Conservation (phyloP, 371 early-diverging fungal genomes). For the Mortierella sp. region DNA sequence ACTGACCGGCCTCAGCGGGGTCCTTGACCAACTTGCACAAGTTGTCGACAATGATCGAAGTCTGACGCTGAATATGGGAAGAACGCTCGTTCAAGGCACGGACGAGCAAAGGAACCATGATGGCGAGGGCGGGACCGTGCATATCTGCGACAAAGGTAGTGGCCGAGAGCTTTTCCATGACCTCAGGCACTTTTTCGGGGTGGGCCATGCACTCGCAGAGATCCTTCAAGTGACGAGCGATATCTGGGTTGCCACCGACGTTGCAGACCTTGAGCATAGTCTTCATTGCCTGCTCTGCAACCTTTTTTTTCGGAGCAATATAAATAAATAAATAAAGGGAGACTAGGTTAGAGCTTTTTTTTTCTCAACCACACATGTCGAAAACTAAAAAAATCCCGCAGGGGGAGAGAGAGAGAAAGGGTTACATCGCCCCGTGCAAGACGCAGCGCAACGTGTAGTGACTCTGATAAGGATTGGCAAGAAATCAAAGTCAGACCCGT, state of each 20-base stretch:
- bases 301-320: conserved; percentile 25
- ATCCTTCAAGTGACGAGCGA: conserved; percentile 72
- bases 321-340: too few species aligned
- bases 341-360: too few species aligned
- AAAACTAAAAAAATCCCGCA: too few species aligned
- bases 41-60: conserved; percentile 69
- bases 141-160: conserved; percentile 87
- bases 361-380: too few species aligned
- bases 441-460: too few species aligned
- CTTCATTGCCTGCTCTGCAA: conserved; percentile 58
- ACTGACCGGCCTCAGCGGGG: conserved; percentile 69
- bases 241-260: conserved; percentile 83
- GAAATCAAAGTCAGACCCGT: conserved; percentile 35
- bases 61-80: conserved; percentile 64
- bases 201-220: conserved; percentile 80
- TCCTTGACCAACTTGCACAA: conserved; percentile 72
- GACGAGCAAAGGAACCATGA: conserved; percentile 76
- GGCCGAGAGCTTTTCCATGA: conserved; percentile 77
- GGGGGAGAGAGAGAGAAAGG: too few species aligned
- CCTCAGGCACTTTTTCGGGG: conserved; percentile 72
- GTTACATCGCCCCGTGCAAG: too few species aligned
- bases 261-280: conserved; percentile 76
- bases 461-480: too few species aligned
- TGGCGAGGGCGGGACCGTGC: conserved; percentile 80
- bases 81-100: conserved; percentile 73